A percentile compares a stretch with the other conserved stretches of the same genome.
Conservation (phyloP, 2,329 filamentous ascomycete species). For the Knoxdaviesia capensis region DNA sequence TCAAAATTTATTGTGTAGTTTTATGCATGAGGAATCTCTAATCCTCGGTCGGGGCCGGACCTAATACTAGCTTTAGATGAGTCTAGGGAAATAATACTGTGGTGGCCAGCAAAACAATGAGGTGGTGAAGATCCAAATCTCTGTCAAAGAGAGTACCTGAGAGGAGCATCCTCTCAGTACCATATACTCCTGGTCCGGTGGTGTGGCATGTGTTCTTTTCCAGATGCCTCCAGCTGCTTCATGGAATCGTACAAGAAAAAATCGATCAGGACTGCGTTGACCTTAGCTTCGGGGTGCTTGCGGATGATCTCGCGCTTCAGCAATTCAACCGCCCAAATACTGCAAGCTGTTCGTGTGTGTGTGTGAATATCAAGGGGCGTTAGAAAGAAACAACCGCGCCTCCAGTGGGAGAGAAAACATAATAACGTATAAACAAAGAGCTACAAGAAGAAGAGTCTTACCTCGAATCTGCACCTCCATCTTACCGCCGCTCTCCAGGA, state of each 20-base stretch:
- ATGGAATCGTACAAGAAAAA: slow-evolving; percentile 94
- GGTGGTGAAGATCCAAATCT: too few relatives aligned
- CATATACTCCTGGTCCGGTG: slow-evolving; percentile 86
- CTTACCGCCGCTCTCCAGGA: slow-evolving; percentile 48
- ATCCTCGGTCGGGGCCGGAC: too few relatives aligned
- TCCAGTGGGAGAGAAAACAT: too few relatives aligned
- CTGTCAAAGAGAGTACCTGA: too few relatives aligned
- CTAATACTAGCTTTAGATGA: too few relatives aligned
- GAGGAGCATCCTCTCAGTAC: slow-evolving; percentile 37
- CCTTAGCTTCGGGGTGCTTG: slow-evolving; percentile 46
- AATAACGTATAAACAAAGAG: not conserved
- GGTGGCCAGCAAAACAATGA: too few relatives aligned
- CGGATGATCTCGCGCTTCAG: slow-evolving; percentile 62
- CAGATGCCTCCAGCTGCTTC: slow-evolving; percentile 56
- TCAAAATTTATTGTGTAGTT: too few relatives aligned
- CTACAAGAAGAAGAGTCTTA: slow-evolving; percentile 14
- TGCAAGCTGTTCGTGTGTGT: slow-evolving; percentile 38
- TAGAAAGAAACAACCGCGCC: too few relatives aligned
- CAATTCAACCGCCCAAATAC: slow-evolving; percentile 90
- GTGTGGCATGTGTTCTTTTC: slow-evolving; percentile 49
- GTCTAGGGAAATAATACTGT: too few relatives aligned
- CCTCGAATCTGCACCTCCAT: slow-evolving; percentile 82
- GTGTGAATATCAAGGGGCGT: slow-evolving; percentile 1
- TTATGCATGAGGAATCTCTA: too few relatives aligned
- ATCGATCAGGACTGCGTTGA: slow-evolving; percentile 87